phyloP scores from a whole-genome alignment of 164 flowering plant species.

The Aristolochia californica region DNA sequence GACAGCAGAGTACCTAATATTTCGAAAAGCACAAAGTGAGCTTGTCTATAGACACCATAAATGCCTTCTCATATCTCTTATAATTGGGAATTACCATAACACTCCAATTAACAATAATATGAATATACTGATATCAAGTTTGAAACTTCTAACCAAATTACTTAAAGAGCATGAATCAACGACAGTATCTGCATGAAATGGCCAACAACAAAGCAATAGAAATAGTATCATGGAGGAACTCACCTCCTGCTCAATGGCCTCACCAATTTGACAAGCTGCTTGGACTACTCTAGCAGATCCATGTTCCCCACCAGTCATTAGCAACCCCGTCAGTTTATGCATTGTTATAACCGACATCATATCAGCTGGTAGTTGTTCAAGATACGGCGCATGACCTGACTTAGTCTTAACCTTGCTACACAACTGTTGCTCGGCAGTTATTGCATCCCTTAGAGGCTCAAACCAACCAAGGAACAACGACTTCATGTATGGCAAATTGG shows the following conservation, averaged over 20 bases:
- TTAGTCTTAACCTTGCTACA: conserved; percentile 34
- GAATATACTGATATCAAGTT: too few species aligned
- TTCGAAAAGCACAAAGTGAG: too few species aligned
- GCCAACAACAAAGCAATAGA: background rate
- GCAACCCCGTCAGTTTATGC: conserved; percentile 81
- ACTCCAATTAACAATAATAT: too few species aligned
- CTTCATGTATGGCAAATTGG: conserved; percentile 92
- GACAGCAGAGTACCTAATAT: too few species aligned
- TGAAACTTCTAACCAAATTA: too few species aligned
- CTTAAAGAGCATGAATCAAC: too few species aligned
- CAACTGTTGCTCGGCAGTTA: conserved; percentile 53
- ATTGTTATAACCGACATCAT: conserved; percentile 93
- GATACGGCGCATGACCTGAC: conserved; percentile 36
- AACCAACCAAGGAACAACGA: conserved; percentile 95
- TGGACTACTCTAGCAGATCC: conserved; percentile 64
- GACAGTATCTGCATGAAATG: too few species aligned
- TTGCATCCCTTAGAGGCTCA: conserved; percentile 65
- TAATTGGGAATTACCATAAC: too few species aligned
- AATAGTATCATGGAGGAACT: conserved; percentile 6
- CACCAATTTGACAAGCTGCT: conserved; percentile 74
- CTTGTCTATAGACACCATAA: too few species aligned
- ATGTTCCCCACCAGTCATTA: conserved; percentile 67
- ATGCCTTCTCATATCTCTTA: too few species aligned
- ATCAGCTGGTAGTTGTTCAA: conserved; percentile 72
- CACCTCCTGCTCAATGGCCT: conserved; percentile 96